Percentiles rank a stretch among this genome's conserved stretches.
These are phyloP conservation scores for Letharia lupina DNA, from an alignment of 495 filamentous ascomycete species.

Conservation along the genomic window DNA sequence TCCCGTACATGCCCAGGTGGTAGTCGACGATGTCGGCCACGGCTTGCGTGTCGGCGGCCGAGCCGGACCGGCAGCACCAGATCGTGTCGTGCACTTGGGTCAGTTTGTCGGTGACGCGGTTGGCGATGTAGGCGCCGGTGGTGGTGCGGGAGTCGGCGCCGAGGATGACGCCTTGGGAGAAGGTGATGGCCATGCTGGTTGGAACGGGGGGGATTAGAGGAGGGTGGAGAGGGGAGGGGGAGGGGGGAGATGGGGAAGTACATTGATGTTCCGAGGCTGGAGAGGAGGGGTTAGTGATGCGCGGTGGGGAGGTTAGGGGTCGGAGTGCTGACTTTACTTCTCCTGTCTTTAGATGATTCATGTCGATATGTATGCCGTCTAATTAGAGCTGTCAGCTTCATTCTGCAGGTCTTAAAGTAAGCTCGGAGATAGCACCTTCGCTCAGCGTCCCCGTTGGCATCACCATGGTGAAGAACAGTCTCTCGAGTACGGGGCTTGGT, in stretches of 20 bases:
- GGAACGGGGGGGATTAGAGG: not conserved
- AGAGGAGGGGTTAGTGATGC: slow-evolving; percentile 29
- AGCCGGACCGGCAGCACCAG: slow-evolving; percentile 97
- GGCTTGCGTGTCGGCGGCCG: slow-evolving; percentile 94
- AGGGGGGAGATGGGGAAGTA: slow-evolving; percentile 42
- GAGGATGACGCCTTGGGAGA: slow-evolving; percentile 93
- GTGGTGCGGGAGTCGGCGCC: slow-evolving; percentile 96
- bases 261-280: slow-evolving; percentile 94
- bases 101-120: slow-evolving; percentile 97
- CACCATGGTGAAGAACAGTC: slow-evolving; percentile 16
- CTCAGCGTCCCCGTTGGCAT: slow-evolving; percentile 56
- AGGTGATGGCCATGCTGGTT: slow-evolving; percentile 69
- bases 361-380: slow-evolving; percentile 99
- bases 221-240: slow-evolving; percentile 7
- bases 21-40: slow-evolving; percentile 97
- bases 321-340: slow-evolving; percentile 68
- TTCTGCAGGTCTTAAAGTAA: slow-evolving; percentile 8
- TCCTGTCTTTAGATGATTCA: slow-evolving; percentile 88
- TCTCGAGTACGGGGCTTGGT: not conserved
- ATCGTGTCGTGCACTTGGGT: slow-evolving; percentile 98
- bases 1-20: slow-evolving; percentile 84
- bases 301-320: not conserved
- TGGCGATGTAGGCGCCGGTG: slow-evolving; percentile 98
- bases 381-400: not conserved
- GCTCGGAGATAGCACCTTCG: slow-evolving; percentile 47